A percentile compares a stretch with the other conserved stretches of the same genome.
Evolutionary conservation across 768 basidiomycete genomes (phyloP).

Genomic region (Hygrocybe punicea): DNA sequence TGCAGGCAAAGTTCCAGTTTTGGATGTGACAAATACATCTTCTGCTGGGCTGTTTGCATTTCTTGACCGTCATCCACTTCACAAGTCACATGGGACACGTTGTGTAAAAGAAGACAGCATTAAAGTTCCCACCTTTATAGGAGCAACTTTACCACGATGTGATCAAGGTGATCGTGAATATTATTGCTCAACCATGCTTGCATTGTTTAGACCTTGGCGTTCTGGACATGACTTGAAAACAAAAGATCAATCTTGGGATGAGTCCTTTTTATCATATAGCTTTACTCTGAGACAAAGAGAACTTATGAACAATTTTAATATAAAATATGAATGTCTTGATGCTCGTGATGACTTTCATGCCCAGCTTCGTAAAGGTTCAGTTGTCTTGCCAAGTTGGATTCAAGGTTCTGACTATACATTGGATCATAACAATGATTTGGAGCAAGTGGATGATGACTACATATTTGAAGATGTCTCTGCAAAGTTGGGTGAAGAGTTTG

Average conservation of each 20-base stretch:
- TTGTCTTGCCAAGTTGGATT: too few species aligned
- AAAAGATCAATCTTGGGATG: conserved; percentile 21
- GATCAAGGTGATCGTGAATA: conserved; percentile 32
- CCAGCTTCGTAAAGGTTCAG: background rate
- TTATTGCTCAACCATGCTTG: conserved; percentile 31
- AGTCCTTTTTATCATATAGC: conserved; percentile 16
- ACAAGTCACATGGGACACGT: background rate
- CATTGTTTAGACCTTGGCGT: conserved; percentile 33
- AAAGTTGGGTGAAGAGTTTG: too few species aligned
- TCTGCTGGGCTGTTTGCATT: conserved; percentile 19
- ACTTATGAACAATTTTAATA: conserved; percentile 30
- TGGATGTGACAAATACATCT: conserved; percentile 17
- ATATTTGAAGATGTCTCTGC: too few species aligned
- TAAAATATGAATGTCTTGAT: conserved; percentile 37
- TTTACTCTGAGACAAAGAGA: conserved; percentile 13
- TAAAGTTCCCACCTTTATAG: conserved; percentile 28
- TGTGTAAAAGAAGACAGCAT: background rate
- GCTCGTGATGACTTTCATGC: conserved; percentile 7
- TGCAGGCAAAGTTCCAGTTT: too few species aligned
- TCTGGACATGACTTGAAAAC: conserved; percentile 23
- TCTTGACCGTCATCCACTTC: conserved; percentile 7
- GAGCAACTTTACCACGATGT: conserved; percentile 27
- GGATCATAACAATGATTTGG: too few species aligned
- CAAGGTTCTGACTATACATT: too few species aligned
- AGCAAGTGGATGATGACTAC: too few species aligned